Evolutionary conservation across 1,139 yeast species (phyloP).

Genomic region (Suhomyces taliae): DNA sequence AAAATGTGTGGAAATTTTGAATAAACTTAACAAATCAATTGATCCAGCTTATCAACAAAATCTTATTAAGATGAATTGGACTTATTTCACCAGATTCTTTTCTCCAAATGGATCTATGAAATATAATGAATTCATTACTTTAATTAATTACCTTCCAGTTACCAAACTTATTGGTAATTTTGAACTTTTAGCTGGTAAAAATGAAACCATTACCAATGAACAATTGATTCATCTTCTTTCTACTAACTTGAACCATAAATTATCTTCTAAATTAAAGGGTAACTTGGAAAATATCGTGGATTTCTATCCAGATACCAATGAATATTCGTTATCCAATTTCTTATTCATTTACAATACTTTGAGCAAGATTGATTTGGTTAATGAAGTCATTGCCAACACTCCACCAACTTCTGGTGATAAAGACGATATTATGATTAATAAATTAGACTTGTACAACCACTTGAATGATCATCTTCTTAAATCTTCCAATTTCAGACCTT

Average conservation of each 20-base stretch:
- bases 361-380: constrained; percentile 50
- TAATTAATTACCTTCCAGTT: constrained; percentile 46
- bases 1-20: constrained; percentile 41
- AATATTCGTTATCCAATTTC: constrained; percentile 44
- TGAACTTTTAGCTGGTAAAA: constrained; percentile 39
- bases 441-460: constrained; percentile 43
- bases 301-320: constrained; percentile 32
- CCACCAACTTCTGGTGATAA: constrained; percentile 48
- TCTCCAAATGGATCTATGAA: constrained; percentile 42
- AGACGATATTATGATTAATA: constrained; percentile 46
- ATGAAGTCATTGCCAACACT: constrained; percentile 60
- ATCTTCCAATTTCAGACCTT: constrained; percentile 52
- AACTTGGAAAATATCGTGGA: constrained; percentile 39
- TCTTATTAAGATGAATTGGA: constrained; percentile 45
- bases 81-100: constrained; percentile 43
- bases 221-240: constrained; percentile 38
- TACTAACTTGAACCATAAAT: constrained; percentile 44
- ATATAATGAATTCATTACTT: constrained; percentile 42
- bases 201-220: constrained; percentile 32
- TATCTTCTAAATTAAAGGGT: constrained; percentile 38
- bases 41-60: constrained; percentile 47
- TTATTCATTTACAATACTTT: constrained; percentile 46
- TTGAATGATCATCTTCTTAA: constrained; percentile 54
- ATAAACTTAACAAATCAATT: constrained; percentile 40
- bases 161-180: constrained; percentile 49